Base-by-base conservation (phyloP, 2,329 filamentous ascomycete species). In the Cytospora piceae region DNA sequence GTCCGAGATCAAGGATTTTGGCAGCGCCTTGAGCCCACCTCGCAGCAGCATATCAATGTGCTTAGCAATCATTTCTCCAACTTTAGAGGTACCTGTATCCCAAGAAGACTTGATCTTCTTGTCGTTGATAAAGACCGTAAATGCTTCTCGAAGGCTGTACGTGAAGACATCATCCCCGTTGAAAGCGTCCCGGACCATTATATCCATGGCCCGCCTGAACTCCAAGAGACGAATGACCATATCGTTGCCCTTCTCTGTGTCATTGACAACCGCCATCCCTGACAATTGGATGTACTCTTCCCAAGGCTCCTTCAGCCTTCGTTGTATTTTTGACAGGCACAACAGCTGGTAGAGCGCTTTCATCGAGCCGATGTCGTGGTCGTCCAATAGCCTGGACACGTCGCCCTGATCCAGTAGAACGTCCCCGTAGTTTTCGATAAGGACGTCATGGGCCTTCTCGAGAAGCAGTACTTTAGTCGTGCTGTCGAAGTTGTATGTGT, bases 51-150 rank as follows among this genome's bases (percentile, higher is more conserved):
- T 84, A 77, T 99, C 95, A 68, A 99, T 91, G 72, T 98, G 94
- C 77, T 97, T 98, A 34, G 95, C 96, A 71, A 97, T 96, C 94
- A 98, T 97, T 80, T 99, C 95, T 58, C 94, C 95, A 17, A 96
- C 93, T 81, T 96, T 98, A 22, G 93, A 93, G 64, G 94, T 96
- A 64, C 93, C 90, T 0, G 91, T 92, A 60, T 88, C 87, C 86
- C 91, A 94, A 5, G 87, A 89, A 5, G 87, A 82, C 9, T 86
- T 84, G 1, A 86, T 88, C 73, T 89, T 91, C 74, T 90, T 90
- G 76, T 95, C 92, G 76, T 99, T 99, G 83, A 99, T 97, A 72
- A 98, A 97, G 0, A 82, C 85, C 61, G 91, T 89, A 74, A 99
- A 98, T 0, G 92, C 86, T 72, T 97, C 93, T 64, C 95, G 87